Evolutionary conservation across 2,329 filamentous ascomycete genomes (phyloP), one percentile per base, ranked within the genome.

Genomic region (Trichoderma sp.): DNA sequence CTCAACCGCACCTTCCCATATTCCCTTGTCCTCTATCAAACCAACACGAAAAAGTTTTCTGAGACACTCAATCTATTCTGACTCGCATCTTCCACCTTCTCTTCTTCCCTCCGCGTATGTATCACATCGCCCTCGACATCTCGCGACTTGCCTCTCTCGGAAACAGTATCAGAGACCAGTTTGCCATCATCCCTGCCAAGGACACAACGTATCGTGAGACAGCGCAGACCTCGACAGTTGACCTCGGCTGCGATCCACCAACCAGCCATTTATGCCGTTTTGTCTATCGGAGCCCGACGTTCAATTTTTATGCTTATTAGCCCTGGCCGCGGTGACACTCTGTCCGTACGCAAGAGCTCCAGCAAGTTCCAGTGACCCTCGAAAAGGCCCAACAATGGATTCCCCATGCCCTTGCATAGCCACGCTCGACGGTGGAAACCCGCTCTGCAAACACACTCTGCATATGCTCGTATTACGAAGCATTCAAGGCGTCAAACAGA

Each of bases 241-340:
- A 55, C 39, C 60, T 48, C 39, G 34, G 48, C 19, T 6, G 5
- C 48, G n/a, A 14, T 39, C 34, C 50, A 47, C 58, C 15, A 17
- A 17, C 43, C 45, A 26, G 30, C 44, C 34, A 41, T 14, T 15
- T 50, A 17, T 48, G 19, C 34, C n/a, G 15, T 21, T 28, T 34
- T 9, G 7, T 12, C 24, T 58, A 48, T 41, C 56, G 44, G 28
- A 47, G 4, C 5, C 56, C 56, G 43, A 47, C n/a, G 43, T 6
- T 26, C 43, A 58, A 54, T 34, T n/a, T 61, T 62, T 62, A 62
- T 62, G 58, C 58, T 44, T 62, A 62, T 34, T 41, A 19, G 17
- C 17, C 26, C 21, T 44, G 28, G 19, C 28, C 39, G 26, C 44
- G 14, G 57, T 60, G 5, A 39, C 12, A 45, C 43, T 14, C 21